Evolutionary conservation across 2,329 filamentous ascomycete species (phyloP), one percentile per base, ranked within the genome.

Genomic region (Penicillium sp.): DNA sequence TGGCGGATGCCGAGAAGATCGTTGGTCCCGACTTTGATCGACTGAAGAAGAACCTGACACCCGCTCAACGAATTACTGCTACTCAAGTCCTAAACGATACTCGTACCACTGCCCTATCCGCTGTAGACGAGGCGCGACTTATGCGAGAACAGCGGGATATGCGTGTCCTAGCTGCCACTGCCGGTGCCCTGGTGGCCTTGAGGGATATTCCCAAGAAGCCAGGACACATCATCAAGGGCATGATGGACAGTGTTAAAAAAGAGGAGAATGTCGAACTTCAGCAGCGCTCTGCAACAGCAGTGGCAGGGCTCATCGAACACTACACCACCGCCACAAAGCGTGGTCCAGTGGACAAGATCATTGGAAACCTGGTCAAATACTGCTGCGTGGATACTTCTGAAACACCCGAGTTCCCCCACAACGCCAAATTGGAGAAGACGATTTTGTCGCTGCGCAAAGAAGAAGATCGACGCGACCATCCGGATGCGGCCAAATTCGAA

Each of bases 211-310:
- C 95, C 0, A 97, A 96, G 82, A 97, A 96, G 70, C 91, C 93
- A 9, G 91, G 90, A 58, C 84, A 87, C 16, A 85, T 96, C 11
- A 99, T 99, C 76, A 97, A 96, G 75, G 90, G 87, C 2, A 89
- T 99, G 74, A 99, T 99, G 94, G 94, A 99, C 71, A 97, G 93
- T 67, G 84, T 99, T 68, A 99, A 97, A 75, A 87, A 86, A 35
- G 95, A 99, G 70, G 94, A 97, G 65, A 97, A 95, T 66, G 75
- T 88, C 27, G 90, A 94, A 61, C 79, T 99, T 1, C 94, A 99
- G 71, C 85, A 84, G 63, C 88, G 93, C 23, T 96, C 93, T 27
- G 90, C 92, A 2, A 84, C 84, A 13, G 92, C 91, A 3, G 89
- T 99, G 48, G 90, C 91, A 6, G 84, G 83, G 36, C 84, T 97